These are phyloP conservation scores for Mortierella sp. DNA, from an alignment of 371 early-diverging fungal genomes.

Conservation along the genomic window DNA sequence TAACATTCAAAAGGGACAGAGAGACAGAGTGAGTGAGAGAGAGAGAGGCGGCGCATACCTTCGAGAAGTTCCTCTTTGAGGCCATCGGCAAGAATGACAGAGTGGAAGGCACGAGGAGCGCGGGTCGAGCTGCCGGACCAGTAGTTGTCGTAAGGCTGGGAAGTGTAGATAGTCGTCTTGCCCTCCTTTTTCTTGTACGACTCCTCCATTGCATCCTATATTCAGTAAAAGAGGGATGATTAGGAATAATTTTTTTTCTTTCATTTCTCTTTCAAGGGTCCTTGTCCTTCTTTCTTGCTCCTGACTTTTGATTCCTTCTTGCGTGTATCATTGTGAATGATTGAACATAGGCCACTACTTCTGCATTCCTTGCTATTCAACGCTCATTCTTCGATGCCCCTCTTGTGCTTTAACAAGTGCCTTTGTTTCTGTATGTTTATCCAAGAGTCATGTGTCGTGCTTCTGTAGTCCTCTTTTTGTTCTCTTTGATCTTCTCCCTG, in stretches of 20 bases:
- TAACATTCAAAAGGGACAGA: too few relatives aligned
- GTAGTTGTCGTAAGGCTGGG: constrained; percentile 54
- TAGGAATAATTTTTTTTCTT: not conserved
- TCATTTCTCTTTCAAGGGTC: not conserved
- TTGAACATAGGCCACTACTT: not conserved
- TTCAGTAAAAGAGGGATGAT: not conserved
- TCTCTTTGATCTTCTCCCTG: too few relatives aligned
- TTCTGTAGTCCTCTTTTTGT: not conserved
- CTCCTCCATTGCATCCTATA: constrained; percentile 55
- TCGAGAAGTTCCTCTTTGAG: constrained; percentile 53
- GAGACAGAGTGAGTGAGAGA: not conserved
- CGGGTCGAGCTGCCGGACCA: constrained; percentile 51
- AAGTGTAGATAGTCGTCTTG: constrained; percentile 57
- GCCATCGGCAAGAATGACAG: constrained; percentile 56
- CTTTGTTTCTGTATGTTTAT: too few relatives aligned
- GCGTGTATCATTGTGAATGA: not conserved
- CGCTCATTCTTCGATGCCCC: not conserved
- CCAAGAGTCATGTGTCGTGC: too few relatives aligned
- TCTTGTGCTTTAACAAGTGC: too few relatives aligned
- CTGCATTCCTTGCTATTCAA: not conserved
- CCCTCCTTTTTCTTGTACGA: constrained; percentile 58
- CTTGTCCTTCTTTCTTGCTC: not conserved
- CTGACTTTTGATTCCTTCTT: not conserved
- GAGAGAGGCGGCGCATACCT: constrained; percentile 19
- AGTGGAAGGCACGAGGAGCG: constrained; percentile 55